Base-by-base conservation (phyloP, 148 eudicot species). In the Diospyros lotus region DNA sequence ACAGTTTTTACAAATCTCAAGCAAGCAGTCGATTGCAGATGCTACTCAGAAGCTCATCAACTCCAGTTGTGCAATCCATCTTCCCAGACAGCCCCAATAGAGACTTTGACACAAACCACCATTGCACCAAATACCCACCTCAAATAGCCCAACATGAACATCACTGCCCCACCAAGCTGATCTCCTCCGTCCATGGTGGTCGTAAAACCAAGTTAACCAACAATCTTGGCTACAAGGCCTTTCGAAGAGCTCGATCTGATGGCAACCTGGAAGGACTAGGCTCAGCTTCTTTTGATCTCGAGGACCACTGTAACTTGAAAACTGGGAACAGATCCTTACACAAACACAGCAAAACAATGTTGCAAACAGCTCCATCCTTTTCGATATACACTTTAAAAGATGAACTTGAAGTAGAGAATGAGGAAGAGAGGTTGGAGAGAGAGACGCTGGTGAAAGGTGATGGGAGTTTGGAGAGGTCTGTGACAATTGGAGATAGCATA, bases 341-440 rank as follows among this genome's bases (percentile, higher is more conserved):
- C 8, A 63, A 62, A 13, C 3, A 58, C 13, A 42, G 61, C 41
- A 75, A 81, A 59, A 0, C 76, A 67, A 75, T 76, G 86, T 74
- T 91, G 72, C 85, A 80, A 7, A 79, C 87, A 7, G 90, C 91
- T 8, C 90, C 87, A 48, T 91, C 96, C 1, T 86, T 88, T n/a
- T 75, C 76, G 0, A 83, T 91, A 42, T 91, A 83, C 66, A 64
- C 76, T 39, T 54, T 78, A 1, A 71, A 65, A 45, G 86, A 78
- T 13, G 86, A 72, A 11, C 67, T 45, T 55, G 73, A 66, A 71
- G 71, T 52, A 58, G 80, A 15, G 17, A 38, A 50, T 13, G 64
- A 48, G 40, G 44, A 5, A 28, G 72, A 43, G 52, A 76, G 65
- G 52, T 53, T 38, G 28, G 28, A 28, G 28, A 28, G 28, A 28